Evolutionary conservation across 129 eudicot species (phyloP), one percentile per base, ranked within the genome.

Genomic region (Chrysanthemum makinoi): DNA sequence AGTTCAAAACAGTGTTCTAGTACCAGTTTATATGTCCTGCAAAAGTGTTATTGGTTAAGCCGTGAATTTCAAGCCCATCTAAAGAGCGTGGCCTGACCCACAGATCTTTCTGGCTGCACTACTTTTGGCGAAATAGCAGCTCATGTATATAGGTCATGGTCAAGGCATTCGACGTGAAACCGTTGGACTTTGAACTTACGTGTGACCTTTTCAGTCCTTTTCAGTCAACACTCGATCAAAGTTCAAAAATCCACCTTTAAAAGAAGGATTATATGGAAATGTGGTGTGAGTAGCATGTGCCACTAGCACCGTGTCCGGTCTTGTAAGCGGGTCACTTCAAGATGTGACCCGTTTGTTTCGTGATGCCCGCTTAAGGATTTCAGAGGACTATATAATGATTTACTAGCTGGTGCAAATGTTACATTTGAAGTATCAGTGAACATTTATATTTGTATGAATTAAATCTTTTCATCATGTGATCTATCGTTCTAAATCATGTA

Each of bases 81-180:
- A 66, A 89, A 86, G 58, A 79, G 15, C 17, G 50, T 81, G 35
- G 91, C 89, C 1, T 78, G 72, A 61, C 72, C 72, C 19, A 43
- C 18, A n/a, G 84, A 86, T 55, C 70, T 49, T 59, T 19, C 73
- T 35, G 69, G 86, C 3, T 86, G 82, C 84, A 86, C 94, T 15
- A 80, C 89, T 6, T 91, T 91, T 47, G 97, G 88, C 52, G 90
- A 96, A 0, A 82, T 88, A 85, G 91, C 98, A 0, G 96, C 95
- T 20, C 98, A 89, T 19, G 88, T 92, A 96, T 3, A 30, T 30
- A 80, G 88, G 63, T 92, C 94, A n/a, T 92, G 93, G 96, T 91
- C 12, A 81, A 84, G 68, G 90, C 96, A 3, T 86, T 88, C 5
- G 74, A 88, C 44, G 87, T 91, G 12, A 83, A 81, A 51, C 98